Evolutionary conservation across 441 rosid genomes (phyloP), one percentile per base, ranked within the genome.

Genomic region (Bruguiera hainesii): DNA sequence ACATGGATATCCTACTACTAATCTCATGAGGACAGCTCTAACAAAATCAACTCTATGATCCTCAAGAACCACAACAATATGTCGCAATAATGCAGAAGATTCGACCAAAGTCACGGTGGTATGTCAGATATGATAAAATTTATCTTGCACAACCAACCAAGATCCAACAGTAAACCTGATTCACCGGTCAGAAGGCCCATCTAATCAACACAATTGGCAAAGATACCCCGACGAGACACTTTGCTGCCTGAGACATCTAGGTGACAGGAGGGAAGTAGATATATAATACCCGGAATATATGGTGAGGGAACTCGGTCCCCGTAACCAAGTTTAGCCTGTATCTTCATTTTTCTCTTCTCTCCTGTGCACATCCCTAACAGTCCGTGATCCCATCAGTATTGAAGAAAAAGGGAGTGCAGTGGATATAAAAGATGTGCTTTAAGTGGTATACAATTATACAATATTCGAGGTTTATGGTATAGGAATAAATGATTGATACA

Each of bases 311-410:
- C 98, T 97, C 37, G 89, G 5, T 60, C 86, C 42, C 97, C 94
- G 61, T 93, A 93, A 63, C 97, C 98, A 70, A 90, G 96, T 56
- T 86, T 89, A 46, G 97, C 80, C 7, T 93, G 98, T 75, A 93
- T 89, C 80, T 93, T 90, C 73, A 93, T 76, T 83, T 90, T 90
- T 66, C 97, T 81, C 84, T 90, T 90, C 79, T 93, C 94, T 64
- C 98, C 96, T 0, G 89, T 86, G 29, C 98, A 93, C 80, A 81
- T 82, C 42, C 96, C 93, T 61, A 93, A 61, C 51, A 90, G 70
- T 69, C 98, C 98, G 62, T 93, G 98, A 79, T 93, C 98, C 97
- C 98, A 93, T 70, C 98, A 0, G 6, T 26, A 26, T 31, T 31
- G 33, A 31, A 31, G 6, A 31, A 6, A 31, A 31, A 4, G 6